Percentiles rank a stretch among this genome's conserved stretches.
phyloP scores from a whole-genome alignment of 768 basidiomycete genomes.

The Udeniomyces megalosporus region DNA sequence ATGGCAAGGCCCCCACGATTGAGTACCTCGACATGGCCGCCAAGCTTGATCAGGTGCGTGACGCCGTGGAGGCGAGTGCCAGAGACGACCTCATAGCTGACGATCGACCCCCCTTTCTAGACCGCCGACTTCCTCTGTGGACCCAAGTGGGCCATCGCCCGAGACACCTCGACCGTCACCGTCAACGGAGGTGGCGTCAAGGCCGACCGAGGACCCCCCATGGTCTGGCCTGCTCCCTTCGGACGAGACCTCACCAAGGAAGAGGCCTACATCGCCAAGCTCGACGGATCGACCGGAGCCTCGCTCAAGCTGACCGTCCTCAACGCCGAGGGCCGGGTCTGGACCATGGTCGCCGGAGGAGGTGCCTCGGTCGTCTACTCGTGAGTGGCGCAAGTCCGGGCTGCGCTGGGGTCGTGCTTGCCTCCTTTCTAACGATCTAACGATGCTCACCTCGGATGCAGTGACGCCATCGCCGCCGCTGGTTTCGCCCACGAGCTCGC shows the following conservation, averaged over 20 bases:
- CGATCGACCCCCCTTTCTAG: conserved; percentile 16
- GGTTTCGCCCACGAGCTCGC: conserved; percentile 94
- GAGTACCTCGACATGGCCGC: conserved; percentile 99
- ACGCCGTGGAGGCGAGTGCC: no score
- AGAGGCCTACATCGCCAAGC: conserved; percentile 97
- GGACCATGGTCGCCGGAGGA: conserved; percentile 99
- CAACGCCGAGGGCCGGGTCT: conserved; percentile 84
- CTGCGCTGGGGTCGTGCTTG: conserved; percentile 17
- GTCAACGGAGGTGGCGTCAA: conserved; percentile 38
- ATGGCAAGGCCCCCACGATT: conserved; percentile 55
- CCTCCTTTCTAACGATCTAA: no score
- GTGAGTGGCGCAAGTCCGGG: conserved; percentile 13
- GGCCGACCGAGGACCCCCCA: conserved; percentile 89
- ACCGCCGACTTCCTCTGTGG: conserved; percentile 97
- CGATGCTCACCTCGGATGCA: no score
- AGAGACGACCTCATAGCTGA: no score
- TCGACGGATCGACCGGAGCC: conserved; percentile 91
- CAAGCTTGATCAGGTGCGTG: conserved; percentile 70
- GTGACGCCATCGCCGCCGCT: conserved; percentile 70
- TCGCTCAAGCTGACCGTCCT: conserved; percentile 95
- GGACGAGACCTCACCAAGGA: conserved; percentile 96
- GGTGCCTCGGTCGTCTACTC: conserved; percentile 57
- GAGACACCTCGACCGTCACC: conserved; percentile 51
- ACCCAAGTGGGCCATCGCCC: conserved; percentile 95
- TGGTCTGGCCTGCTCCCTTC: conserved; percentile 74